Evolutionary conservation across 306 rosid species (phyloP).

Genomic region (Acmispon strigosus): DNA sequence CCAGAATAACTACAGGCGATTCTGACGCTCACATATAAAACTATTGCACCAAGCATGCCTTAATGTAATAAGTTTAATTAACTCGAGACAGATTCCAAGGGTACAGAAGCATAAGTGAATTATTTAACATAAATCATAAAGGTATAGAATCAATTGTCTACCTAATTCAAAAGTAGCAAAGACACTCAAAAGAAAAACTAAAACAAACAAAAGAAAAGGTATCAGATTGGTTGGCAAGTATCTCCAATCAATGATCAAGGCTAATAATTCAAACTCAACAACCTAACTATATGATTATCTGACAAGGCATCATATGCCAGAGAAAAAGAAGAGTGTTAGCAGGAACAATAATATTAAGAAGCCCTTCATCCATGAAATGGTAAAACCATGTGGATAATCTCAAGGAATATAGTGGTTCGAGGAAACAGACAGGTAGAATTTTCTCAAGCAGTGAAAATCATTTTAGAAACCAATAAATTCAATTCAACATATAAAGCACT

Average conservation of each 20-base stretch:
- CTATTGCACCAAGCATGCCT: constrained; percentile 1
- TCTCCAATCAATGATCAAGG: constrained; percentile 23
- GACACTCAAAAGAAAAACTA: constrained; percentile 9
- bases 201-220: constrained; percentile 16
- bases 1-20: not conserved
- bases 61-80: not conserved
- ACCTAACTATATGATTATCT: constrained; percentile 12
- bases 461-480: not conserved
- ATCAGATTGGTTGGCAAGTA: constrained; percentile 16
- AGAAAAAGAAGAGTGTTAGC: not conserved
- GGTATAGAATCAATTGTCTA: constrained; percentile 6
- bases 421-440: not conserved
- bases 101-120: constrained; percentile 16
- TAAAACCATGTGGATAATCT: not conserved
- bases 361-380: not conserved
- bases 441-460: not conserved
- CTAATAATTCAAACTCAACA: constrained; percentile 17
- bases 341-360: not conserved
- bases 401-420: not conserved
- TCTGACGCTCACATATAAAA: not conserved
- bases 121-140: constrained; percentile 16
- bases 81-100: not conserved
- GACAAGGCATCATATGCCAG: constrained; percentile 11
- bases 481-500: not conserved
- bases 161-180: constrained; percentile 15